phyloP scores from a whole-genome alignment of 768 basidiomycete genomes.

The Lyophyllum decastes region DNA sequence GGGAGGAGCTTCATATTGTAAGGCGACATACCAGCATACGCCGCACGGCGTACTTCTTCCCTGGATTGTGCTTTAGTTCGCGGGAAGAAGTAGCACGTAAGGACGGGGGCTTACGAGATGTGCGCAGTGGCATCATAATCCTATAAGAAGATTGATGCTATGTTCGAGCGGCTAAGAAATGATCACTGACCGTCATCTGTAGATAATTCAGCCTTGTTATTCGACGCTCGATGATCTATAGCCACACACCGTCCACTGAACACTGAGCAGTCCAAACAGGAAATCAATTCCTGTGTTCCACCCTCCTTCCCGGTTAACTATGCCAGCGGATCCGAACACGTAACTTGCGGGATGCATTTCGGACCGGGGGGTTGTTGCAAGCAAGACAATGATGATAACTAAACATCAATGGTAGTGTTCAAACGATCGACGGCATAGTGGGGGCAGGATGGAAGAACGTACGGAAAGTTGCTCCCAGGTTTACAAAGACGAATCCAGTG shows the following conservation, averaged over 20 bases:
- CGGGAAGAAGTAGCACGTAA: neutral
- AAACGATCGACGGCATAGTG: conserved; percentile 1
- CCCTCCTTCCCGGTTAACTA: conserved; percentile 80
- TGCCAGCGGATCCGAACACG: conserved; percentile 75
- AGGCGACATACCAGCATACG: conserved; percentile 59
- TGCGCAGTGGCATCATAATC: conserved; percentile 84
- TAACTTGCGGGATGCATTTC: conserved; percentile 83
- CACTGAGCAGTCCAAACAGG: conserved; percentile 80
- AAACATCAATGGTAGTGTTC: neutral
- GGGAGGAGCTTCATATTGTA: neutral
- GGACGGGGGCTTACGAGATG: conserved; percentile 62
- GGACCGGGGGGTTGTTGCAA: conserved; percentile 68
- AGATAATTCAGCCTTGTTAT: conserved; percentile 8
- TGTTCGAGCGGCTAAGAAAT: neutral
- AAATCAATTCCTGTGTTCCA: conserved; percentile 81
- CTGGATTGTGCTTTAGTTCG: conserved; percentile 32
- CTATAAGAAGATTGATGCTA: conserved; percentile 30
- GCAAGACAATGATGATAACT: conserved; percentile 86
- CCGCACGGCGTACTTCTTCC: conserved; percentile 79
- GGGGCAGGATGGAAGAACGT: conserved; percentile 20
- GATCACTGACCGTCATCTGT: conserved; percentile 57
- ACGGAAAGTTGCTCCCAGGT: conserved; percentile 78
- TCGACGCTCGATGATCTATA: neutral
- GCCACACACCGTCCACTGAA: conserved; percentile 79
- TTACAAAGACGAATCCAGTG: conserved; percentile 81